Evolutionary conservation across 2,329 filamentous ascomycete genomes (phyloP).

Genomic region (Verticillium isaacii): DNA sequence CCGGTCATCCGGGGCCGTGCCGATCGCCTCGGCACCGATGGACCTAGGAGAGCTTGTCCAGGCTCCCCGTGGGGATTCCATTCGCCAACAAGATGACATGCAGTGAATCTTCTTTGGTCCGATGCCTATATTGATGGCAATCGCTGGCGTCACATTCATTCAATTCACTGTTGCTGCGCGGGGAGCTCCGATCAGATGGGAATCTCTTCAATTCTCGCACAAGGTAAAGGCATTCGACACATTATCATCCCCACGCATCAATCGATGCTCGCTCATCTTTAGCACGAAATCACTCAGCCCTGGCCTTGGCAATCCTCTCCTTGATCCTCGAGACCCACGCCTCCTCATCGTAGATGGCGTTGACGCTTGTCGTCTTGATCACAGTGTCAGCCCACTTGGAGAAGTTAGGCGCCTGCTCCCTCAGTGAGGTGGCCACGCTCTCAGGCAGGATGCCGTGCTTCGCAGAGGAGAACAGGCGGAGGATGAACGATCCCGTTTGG

Average conservation of each 20-base stretch:
- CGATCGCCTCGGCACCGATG: not conserved
- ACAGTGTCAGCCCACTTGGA: constrained; percentile 62
- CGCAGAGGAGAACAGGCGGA: constrained; percentile 51
- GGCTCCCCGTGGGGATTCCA: not conserved
- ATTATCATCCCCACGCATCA: not conserved
- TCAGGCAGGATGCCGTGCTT: constrained; percentile 50
- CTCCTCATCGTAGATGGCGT: constrained; percentile 55
- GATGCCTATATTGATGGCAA: too few species aligned
- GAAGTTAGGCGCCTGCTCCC: constrained; percentile 58
- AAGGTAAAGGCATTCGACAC: not conserved
- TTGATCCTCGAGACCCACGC: constrained; percentile 34
- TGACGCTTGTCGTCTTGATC: constrained; percentile 60
- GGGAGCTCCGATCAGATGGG: too few species aligned
- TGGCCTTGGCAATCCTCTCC: constrained; percentile 25
- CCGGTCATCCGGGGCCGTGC: not conserved
- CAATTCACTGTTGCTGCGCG: too few species aligned
- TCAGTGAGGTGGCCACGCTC: constrained; percentile 39
- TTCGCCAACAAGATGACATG: too few species aligned
- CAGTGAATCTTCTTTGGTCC: too few species aligned
- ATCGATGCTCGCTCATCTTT: not conserved
- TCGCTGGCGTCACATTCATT: too few species aligned
- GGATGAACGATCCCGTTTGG: constrained; percentile 60
- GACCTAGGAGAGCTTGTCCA: not conserved
- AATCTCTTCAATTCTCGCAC: too few species aligned
- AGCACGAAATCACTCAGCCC: not conserved